Percentiles rank a stretch among this genome's conserved stretches.
phyloP scores from a whole-genome alignment of 768 basidiomycete species.

The Clitopilus passeckerianus region DNA sequence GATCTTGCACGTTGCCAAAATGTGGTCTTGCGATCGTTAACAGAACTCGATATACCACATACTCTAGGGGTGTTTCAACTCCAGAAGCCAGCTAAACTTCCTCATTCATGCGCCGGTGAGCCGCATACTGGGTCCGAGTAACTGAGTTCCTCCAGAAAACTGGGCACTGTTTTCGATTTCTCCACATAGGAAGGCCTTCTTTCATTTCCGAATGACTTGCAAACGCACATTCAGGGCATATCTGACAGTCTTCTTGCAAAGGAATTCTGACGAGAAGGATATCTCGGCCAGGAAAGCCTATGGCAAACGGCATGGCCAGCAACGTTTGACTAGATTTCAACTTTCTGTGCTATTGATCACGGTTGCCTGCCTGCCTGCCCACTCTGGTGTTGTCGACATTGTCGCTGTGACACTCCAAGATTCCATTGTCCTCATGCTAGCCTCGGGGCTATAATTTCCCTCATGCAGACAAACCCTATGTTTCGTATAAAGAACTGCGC shows the following conservation, averaged over 20 bases:
- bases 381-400: not conserved
- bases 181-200: not conserved
- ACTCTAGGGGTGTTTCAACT: not conserved
- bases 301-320: no score
- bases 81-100: not conserved
- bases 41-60: not conserved
- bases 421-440: not conserved
- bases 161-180: not conserved
- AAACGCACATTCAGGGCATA: not conserved
- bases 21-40: not conserved
- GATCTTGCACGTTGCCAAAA: not conserved
- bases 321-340: no score
- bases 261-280: not conserved
- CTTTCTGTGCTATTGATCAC: no score
- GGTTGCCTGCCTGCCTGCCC: not conserved
- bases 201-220: not conserved
- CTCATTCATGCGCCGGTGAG: not conserved
- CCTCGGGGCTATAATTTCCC: not conserved
- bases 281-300: not conserved
- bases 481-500: not conserved
- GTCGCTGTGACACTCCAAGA: not conserved
- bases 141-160: not conserved
- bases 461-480: not conserved
- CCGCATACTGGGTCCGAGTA: not conserved
- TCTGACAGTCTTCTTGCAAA: not conserved